A percentile compares a stretch with the other conserved stretches of the same genome.
These are phyloP conservation scores for Saprolegnia parasitica DNA, from an alignment of 352 stramenopile genomes.

Conservation along the genomic window DNA sequence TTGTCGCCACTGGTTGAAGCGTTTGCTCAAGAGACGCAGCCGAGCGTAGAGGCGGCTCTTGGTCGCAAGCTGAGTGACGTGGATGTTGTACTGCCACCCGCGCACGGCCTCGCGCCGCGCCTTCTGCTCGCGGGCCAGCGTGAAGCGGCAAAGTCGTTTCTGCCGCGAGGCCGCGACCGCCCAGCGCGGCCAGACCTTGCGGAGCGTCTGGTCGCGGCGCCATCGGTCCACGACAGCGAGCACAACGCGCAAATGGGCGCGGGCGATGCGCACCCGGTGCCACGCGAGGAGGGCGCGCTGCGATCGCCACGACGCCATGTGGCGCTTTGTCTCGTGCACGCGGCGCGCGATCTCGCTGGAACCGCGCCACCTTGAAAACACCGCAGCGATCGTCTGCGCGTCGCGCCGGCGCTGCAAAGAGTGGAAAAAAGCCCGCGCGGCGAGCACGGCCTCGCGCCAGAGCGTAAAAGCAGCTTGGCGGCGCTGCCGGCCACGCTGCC, in stretches of 20 bases:
- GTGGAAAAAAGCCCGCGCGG: neutral
- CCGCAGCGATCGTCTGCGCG: neutral
- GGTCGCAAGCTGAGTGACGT: neutral
- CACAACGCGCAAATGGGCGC: neutral
- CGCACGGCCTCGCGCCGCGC: neutral
- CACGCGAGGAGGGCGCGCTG: neutral
- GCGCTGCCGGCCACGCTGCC: neutral
- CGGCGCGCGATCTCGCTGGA: neutral
- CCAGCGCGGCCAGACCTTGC: neutral
- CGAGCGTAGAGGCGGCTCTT: neutral
- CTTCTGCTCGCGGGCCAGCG: neutral
- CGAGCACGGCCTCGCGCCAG: neutral
- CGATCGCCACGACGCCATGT: neutral
- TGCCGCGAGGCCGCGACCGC: no score
- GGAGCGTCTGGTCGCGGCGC: neutral
- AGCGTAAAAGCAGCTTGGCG: neutral
- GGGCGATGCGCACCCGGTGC: no score
- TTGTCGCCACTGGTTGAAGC: neutral
- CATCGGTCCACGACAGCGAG: neutral
- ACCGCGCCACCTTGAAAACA: neutral
- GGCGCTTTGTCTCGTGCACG: neutral
- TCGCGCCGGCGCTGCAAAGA: neutral
- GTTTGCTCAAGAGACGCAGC: neutral
- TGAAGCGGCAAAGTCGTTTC: no score
- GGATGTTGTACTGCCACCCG: neutral